A percentile compares a stretch with the other conserved stretches of the same genome.
Evolutionary conservation across 441 rosid genomes (phyloP).

Genomic region (Macaranga tanarius): DNA sequence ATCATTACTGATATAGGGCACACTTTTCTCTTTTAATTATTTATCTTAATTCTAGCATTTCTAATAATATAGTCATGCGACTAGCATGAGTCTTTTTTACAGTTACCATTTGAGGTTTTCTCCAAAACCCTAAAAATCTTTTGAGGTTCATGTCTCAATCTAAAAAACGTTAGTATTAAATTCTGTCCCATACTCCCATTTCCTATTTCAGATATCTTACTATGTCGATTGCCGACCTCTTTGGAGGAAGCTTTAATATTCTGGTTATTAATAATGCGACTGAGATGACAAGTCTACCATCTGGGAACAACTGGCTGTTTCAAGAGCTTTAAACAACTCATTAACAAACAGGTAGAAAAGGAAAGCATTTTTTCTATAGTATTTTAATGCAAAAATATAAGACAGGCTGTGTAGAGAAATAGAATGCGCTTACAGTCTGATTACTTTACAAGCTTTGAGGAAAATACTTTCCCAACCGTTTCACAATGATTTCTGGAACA

Average conservation of each 20-base stretch:
- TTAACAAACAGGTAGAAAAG: no score
- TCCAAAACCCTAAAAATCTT: no score
- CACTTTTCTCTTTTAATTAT: no score
- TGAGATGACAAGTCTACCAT: not conserved
- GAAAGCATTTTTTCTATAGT: not conserved
- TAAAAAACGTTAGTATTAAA: no score
- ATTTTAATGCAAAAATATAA: not conserved
- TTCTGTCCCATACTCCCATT: no score
- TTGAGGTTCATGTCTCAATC: no score
- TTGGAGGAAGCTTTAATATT: not conserved
- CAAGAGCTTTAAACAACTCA: not conserved
- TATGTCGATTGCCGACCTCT: not conserved
- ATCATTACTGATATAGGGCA: not conserved
- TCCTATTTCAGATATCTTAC: no score
- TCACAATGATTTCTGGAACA: not conserved
- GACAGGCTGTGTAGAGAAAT: not conserved
- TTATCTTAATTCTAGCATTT: no score
- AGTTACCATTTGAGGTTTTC: no score
- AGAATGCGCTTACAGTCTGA: not conserved
- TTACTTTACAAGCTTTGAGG: not conserved
- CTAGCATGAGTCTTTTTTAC: no score
- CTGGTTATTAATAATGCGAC: not conserved
- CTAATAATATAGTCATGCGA: no score
- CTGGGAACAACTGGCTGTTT: not conserved
- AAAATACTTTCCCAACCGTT: not conserved